Base-by-base conservation (phyloP, 2,329 filamentous ascomycete species). In the Beauveria varroae region DNA sequence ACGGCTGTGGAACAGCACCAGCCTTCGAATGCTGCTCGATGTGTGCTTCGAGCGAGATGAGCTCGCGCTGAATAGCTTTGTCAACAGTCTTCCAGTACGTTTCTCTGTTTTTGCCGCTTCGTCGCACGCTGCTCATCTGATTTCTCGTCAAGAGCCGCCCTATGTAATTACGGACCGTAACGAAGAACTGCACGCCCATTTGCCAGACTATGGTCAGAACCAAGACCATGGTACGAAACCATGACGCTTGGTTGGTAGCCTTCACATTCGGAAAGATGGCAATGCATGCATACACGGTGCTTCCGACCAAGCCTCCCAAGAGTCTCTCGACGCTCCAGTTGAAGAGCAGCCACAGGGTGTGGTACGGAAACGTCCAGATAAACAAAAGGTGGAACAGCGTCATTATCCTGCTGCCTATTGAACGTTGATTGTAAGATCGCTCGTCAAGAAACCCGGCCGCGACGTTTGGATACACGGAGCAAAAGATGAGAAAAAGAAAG, bases 321-420 rank as follows among this genome's bases (percentile, higher is more conserved):
- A 66, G 57, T 10, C 65, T 49, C 30, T 66, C 65, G 40, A 66
- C 44, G 14, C 65, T 63, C 65, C 65, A 66, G 26, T 63, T 66
- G 53, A 64, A 66, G 43, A 66, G 61, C 4, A 66, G 56, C 63
- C 65, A 66, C 30, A 63, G 43, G 6, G 51, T 56, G 49, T 63
- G 65, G 34, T 55, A 65, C 1, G 62, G 62, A 43, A 63, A 66
- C 1, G 63, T 66, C 62, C 64, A 64, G 10, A 66, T 62, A 44
- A 59, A 63, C 44, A 59, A 65, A 16, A 66, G 53, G 34, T 66
- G 65, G n/a, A 49, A 56, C n/a, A 66, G 12, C 1, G 61, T 63
- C 20, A 63, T 57, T 43, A 66, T 62, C 10, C 65, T 51, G 46
- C 59, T 65, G 43, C 64, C 64, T 20, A 66, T 63, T 3, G 65